phyloP scores from a whole-genome alignment of 176 grass and related monocot species.

The Triticum timopheevii region DNA sequence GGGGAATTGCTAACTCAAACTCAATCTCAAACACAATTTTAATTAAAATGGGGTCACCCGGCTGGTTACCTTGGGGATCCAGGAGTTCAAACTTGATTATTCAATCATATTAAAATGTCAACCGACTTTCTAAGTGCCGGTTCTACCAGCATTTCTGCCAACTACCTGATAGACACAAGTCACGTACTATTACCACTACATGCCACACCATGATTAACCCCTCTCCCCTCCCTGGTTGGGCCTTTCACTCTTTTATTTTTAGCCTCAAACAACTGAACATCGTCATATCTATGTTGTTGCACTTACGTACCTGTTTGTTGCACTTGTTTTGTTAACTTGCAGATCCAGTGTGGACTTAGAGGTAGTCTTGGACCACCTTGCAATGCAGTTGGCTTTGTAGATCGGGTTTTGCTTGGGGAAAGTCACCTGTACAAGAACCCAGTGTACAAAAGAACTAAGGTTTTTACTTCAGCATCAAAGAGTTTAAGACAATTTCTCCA shows the following conservation, averaged over 20 bases:
- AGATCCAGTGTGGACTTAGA: conserved; percentile 80
- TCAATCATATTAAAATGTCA: not conserved
- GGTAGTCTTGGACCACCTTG: conserved; percentile 89
- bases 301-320: not conserved
- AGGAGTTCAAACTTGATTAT: not conserved
- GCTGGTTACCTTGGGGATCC: not conserved
- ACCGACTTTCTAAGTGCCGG: not conserved
- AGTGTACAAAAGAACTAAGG: conserved; percentile 96
- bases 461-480: conserved; percentile 23
- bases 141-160: conserved; percentile 16
- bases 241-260: not conserved
- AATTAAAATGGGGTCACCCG: not conserved
- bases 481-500: not conserved
- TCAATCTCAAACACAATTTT: not conserved
- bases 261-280: not conserved
- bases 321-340: conserved; percentile 37
- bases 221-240: not conserved
- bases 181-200: no score
- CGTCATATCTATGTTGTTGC: not conserved
- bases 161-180: no score
- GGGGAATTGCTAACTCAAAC: not conserved
- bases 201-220: not conserved
- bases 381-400: conserved; percentile 83
- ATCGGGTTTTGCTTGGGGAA: conserved; percentile 78
- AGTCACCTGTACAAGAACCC: conserved; percentile 83